Base-by-base conservation (phyloP, 2,329 filamentous ascomycete species). In the Madurella fahalii region DNA sequence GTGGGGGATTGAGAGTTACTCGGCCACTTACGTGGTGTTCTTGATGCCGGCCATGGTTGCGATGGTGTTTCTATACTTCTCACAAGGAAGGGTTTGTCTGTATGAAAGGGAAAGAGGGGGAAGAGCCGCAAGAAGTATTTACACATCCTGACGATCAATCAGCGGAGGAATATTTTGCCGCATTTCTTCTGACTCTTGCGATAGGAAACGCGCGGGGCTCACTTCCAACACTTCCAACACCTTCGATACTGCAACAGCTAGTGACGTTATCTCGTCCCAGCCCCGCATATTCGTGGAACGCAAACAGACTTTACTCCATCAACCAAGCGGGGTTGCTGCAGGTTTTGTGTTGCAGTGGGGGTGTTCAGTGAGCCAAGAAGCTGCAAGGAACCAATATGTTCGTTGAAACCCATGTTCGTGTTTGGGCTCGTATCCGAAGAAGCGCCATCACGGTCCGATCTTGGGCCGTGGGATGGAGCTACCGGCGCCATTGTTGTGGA, bases 31-130 rank as follows among this genome's bases (percentile, higher is more conserved):
- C 60, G 52, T 12, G 44, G 58, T 61, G 45, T 56, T 57, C 55
- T 63, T 58, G 32, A 44, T 45, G 1, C 18, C n/a, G n/a, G 57
- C 57, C 59, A 61, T 63, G 47, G 34, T 55, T 47, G 17, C 17
- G 15, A 9, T 13, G 31, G 15, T 40, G 43, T 9, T 15, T 7
- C 31, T 31, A 42, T 4, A 13, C 5, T 12, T 9, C n/a, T 16
- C 17, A 9, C n/a, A 43, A 39, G n/a, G 4, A 25, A 25, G 25
- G 4, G 25, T 25, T 7, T 25, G 5, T 39, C 16, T n/a, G 16
- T 25, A 40, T 30, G 20, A 16, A n/a, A 17, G 25, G 15, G 7
- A 20, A 34, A 45, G 25, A 17, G 17, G 17, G 25, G 9, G 45
- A 18, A 43, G 2, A 13, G 40, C 16, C 16, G 25, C 43, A 41